A percentile compares a stretch with the other conserved stretches of the same genome.
Evolutionary conservation across 148 eudicot species (phyloP).

Genomic region (Rhododendron ovatum): DNA sequence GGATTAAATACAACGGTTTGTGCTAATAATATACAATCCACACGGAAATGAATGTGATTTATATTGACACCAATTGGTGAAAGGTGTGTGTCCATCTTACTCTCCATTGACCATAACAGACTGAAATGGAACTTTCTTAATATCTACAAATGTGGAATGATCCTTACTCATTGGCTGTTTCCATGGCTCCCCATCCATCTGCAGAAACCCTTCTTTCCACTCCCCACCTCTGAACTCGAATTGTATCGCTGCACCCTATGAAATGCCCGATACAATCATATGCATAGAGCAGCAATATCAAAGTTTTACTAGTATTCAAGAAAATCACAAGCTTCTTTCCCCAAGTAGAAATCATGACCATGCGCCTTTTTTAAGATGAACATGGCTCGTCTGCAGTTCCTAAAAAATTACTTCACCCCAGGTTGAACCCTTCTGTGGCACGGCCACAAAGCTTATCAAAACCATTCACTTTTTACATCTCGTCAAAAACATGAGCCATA

Average conservation of each 20-base stretch:
- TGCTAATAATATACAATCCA: not conserved
- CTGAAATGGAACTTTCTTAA: conserved; percentile 72
- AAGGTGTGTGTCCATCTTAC: conserved; percentile 12
- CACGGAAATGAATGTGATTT: not conserved
- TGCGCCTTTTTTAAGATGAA: not conserved
- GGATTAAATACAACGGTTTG: not conserved
- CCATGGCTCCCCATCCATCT: conserved; percentile 99
- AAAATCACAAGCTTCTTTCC: not conserved
- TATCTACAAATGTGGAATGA: conserved; percentile 76
- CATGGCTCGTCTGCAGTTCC: not conserved
- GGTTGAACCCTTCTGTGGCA: not conserved
- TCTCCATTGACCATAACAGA: conserved; percentile 68
- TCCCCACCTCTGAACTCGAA: conserved; percentile 93
- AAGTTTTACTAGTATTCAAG: not conserved
- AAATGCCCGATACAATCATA: not conserved
- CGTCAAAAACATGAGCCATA: not conserved
- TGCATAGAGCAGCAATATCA: not conserved
- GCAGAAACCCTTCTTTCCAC: conserved; percentile 71
- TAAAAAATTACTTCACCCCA: not conserved
- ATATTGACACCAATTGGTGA: not conserved
- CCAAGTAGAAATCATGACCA: not conserved
- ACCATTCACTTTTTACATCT: not conserved
- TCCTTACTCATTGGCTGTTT: conserved; percentile 80
- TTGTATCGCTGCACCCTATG: conserved; percentile 84
- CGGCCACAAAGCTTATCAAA: not conserved